Base-by-base conservation (phyloP, 805 yeast species). In the Scheffersomyces amazonensis region DNA sequence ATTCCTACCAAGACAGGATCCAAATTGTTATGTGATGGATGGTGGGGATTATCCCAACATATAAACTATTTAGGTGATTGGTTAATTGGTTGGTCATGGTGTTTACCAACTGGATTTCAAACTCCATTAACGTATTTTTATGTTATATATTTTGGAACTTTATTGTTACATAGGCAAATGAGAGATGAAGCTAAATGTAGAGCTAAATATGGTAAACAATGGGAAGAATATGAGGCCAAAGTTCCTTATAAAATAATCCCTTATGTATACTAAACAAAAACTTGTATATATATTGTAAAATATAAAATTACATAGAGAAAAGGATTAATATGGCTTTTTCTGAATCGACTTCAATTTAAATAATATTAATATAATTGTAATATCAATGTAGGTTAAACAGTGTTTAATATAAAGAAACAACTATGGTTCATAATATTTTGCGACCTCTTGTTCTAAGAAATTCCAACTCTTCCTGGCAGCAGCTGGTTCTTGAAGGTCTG, bases 1-100 rank as follows among this genome's bases (percentile, higher is more conserved):
- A 85, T 93, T 42, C 66, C 76, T 46, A 83, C 97, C 0, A 68
- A 74, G 21, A 78, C 84, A 12, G 95, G 95, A 1, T 83, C 96
- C 18, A 85, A 78, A 54, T 73, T 93, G 46, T 66, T 93, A 32
- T 76, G 81, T 38, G 93, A 88, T 53, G 96, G 98, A 2, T 93
- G 98, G 99, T 93, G 99, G 99, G 85, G 84, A 2, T 60, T 71
- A 15, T 81, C 96, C 5, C 96, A 95, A 49, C 99, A 93, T 60
- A 88, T 87, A 56, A 93, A 93, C 58, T 93, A 93, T 62, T 75
- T 90, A 41, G 99, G 99, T 31, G 99, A 93, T 66, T 88, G 96
- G 90, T 58, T 93, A 30, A 81, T 89, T 54, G 87, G 96, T 0
- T 72, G 86, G 69, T 80, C 95, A 32, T 91, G 96, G 96, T 88